phyloP scores from a whole-genome alignment of 2,329 filamentous ascomycete species.

The Xylariaceae sp. region DNA sequence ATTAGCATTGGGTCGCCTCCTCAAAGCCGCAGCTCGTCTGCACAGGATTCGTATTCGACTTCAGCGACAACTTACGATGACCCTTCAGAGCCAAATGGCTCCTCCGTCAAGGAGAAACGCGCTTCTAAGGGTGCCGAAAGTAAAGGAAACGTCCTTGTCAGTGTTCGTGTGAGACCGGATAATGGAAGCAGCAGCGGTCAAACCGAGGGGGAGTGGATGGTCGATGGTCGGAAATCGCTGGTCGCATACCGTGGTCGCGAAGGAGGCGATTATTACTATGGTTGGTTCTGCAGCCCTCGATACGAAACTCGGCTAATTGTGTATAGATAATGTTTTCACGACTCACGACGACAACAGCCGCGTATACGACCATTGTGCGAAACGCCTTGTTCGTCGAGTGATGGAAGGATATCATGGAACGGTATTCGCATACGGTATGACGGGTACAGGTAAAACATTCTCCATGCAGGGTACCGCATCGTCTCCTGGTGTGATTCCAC shows the following conservation, averaged over 20 bases:
- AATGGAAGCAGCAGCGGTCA: constrained; percentile 54
- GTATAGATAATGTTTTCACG: constrained; percentile 87
- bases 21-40: constrained; percentile 85
- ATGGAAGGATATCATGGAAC: constrained; percentile 99
- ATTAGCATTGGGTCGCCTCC: constrained; percentile 76
- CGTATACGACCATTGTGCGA: constrained; percentile 91
- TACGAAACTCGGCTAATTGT: constrained; percentile 8
- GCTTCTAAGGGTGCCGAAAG: constrained; percentile 55
- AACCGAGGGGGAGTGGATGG: constrained; percentile 80
- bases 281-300: constrained; percentile 45
- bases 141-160: constrained; percentile 94
- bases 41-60: constrained; percentile 86
- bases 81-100: constrained; percentile 49
- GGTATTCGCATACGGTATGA: constrained; percentile 98
- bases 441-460: constrained; percentile 96
- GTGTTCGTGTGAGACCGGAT: constrained; percentile 88
- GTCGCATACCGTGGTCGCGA: constrained; percentile 84
- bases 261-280: constrained; percentile 87
- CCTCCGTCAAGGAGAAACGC: constrained; percentile 40
- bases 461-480: constrained; percentile 98
- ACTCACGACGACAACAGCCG: constrained; percentile 89
- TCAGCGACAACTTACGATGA: constrained; percentile 88
- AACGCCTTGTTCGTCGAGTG: constrained; percentile 87
- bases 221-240: constrained; percentile 76
- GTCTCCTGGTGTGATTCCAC: constrained; percentile 90